These are phyloP conservation scores for Xylaria sp. DNA, from an alignment of 2,329 filamentous ascomycete species.

Conservation along the genomic window DNA sequence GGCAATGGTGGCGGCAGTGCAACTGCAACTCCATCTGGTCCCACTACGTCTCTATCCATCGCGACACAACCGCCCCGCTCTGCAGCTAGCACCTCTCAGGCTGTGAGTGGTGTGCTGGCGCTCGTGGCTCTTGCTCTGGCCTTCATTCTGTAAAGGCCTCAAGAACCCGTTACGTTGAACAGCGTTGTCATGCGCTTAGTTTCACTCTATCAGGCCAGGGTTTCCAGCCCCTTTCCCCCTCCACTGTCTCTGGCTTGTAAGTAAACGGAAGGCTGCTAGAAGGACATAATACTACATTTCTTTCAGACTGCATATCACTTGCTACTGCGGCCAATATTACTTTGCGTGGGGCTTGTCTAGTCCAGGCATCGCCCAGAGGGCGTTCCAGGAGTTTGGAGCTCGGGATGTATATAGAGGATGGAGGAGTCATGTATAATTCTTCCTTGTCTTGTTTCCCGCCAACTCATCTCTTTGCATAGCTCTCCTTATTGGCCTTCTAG, in stretches of 20 bases:
- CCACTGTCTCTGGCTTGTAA: neutral
- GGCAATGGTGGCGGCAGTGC: neutral
- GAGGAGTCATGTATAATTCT: neutral
- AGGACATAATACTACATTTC: neutral
- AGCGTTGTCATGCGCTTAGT: neutral
- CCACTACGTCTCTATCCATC: constrained; percentile 38
- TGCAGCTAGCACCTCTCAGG: constrained; percentile 32
- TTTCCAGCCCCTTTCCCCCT: neutral
- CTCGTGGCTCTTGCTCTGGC: constrained; percentile 38
- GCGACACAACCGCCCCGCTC: constrained; percentile 30
- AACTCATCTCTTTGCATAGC: neutral
- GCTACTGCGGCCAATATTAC: neutral
- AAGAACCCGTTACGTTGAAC: neutral
- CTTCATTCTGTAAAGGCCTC: constrained; percentile 33
- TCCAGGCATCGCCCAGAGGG: constrained; percentile 4
- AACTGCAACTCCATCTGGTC: constrained; percentile 38
- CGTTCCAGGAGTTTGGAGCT: constrained; percentile 15
- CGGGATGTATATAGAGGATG: neutral
- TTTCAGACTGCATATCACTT: neutral
- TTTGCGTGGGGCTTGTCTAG: neutral
- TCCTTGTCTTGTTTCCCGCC: neutral
- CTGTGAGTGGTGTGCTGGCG: constrained; percentile 39
- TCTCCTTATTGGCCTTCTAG: neutral
- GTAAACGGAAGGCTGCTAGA: neutral
- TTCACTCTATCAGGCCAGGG: neutral